Evolutionary conservation across 495 filamentous ascomycete species (phyloP), one percentile per base, ranked within the genome.

Genomic region (Penicillium dipodomyicola): DNA sequence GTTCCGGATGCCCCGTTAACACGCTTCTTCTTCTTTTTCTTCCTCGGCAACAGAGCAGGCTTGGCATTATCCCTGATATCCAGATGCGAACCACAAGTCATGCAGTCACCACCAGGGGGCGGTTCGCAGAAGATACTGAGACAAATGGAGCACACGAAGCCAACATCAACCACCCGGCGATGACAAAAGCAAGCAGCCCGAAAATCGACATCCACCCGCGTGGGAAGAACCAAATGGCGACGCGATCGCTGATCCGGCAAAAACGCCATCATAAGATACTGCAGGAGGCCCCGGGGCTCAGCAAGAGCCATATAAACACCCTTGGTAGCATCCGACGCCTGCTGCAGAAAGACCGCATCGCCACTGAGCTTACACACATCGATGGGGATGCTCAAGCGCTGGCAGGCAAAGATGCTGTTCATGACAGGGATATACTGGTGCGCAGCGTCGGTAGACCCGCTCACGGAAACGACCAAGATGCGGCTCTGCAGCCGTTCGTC

Each of bases 101-200:
- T 77, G 68, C 94, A 98, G 49, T 85, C 79, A 20, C 84, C 86
- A 15, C 77, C 83, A 57, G 82, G 80, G 1, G 84, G 83, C 12
- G 84, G 82, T 19, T 83, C 79, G 59, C 86, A 88, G 58, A 88
- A 88, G 43, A 88, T 98, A 72, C 90, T 94, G 60, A 98, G 76
- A 68, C 94, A 98, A 56, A 98, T 89, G 42, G 89, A 93, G 77
- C 94, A 98, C 42, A 98, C 95, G 66, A 87, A 98, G 11, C 91
- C 94, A 25, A 94, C 82, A 74, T 96, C 90, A 53, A 98, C 87
- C 14, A 97, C 91, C 23, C 80, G 82, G 32, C 93, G 80, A 72
- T 98, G 94, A 70, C 94, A 98, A 70, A 98, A 98, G 72, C 94
- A 98, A 14, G 94, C 94, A 6, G 94, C 93, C 10, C 95, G 82